Percentiles rank a stretch among this genome's conserved stretches.
phyloP scores from a whole-genome alignment of 2,329 filamentous ascomycete species.

The Talaromyces amestolkiae region DNA sequence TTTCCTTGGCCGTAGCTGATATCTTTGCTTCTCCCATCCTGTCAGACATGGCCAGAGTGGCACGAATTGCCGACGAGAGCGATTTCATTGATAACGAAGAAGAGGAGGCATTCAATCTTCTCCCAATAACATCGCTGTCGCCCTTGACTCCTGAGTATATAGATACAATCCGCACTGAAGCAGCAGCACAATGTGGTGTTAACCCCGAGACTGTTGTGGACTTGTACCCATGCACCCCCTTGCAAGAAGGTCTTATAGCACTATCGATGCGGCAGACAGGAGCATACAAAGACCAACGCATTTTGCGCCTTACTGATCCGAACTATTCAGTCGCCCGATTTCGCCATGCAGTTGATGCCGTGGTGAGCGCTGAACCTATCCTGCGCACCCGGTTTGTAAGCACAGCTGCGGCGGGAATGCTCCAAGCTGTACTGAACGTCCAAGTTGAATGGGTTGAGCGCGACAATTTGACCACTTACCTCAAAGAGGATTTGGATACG shows the following conservation, averaged over 20 bases:
- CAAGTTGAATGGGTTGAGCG: conserved; percentile 18
- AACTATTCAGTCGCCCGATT: conserved; percentile 38
- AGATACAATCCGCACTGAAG: not conserved
- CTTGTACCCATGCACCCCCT: conserved; percentile 42
- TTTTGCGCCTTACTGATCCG: conserved; percentile 35
- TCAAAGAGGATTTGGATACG: conserved; percentile 31
- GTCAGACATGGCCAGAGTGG: not conserved
- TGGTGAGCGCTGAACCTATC: not conserved
- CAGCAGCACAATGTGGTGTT: not conserved
- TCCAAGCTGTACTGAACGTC: conserved; percentile 28
- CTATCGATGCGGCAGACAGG: conserved; percentile 44
- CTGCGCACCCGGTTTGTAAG: conserved; percentile 29
- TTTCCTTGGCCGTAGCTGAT: conserved; percentile 1
- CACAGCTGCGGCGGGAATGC: conserved; percentile 30
- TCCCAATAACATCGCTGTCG: not conserved
- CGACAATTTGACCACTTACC: conserved; percentile 16
- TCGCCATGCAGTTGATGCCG: conserved; percentile 24
- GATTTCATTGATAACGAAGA: not conserved
- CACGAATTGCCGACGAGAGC: not conserved
- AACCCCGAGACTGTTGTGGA: conserved; percentile 31
- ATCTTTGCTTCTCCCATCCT: conserved; percentile 7
- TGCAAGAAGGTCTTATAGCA: conserved; percentile 45
- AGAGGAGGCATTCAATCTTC: not conserved
- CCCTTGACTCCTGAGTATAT: not conserved
- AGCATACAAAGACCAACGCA: conserved; percentile 46